Evolutionary conservation across 768 basidiomycete species (phyloP).

Genomic region (Boletus insuetus): DNA sequence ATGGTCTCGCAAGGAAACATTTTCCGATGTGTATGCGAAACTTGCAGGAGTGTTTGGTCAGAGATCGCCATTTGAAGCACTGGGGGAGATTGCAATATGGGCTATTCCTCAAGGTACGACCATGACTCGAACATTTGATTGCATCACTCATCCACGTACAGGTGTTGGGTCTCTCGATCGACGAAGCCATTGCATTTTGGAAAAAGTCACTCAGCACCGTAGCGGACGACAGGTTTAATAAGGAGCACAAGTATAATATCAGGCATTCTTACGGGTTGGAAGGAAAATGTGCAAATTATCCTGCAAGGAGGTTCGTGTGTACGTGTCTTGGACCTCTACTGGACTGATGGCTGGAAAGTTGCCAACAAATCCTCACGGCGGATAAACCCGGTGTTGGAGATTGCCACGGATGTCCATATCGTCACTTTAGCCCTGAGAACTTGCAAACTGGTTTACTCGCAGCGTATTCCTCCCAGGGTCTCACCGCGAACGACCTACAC

Average conservation of each 20-base stretch:
- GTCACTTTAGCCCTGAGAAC: constrained; percentile 83
- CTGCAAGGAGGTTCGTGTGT: constrained; percentile 73
- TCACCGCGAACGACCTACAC: constrained; percentile 65
- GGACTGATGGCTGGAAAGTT: constrained; percentile 46
- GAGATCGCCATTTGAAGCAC: constrained; percentile 88
- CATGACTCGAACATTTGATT: not conserved
- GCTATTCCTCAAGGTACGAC: constrained; percentile 85
- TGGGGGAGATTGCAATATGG: constrained; percentile 89
- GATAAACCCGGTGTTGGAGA: constrained; percentile 67
- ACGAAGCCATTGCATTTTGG: constrained; percentile 95
- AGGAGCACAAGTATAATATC: constrained; percentile 96
- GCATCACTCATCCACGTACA: constrained; percentile 30
- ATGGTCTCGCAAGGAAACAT: constrained; percentile 80
- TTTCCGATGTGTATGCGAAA: constrained; percentile 97
- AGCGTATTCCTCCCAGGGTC: constrained; percentile 60
- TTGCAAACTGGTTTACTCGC: constrained; percentile 73
- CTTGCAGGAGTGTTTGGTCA: constrained; percentile 73
- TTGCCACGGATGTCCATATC: constrained; percentile 89
- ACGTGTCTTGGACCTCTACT: not conserved
- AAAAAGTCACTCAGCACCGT: constrained; percentile 75
- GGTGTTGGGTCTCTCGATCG: constrained; percentile 91
- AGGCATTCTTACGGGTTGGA: constrained; percentile 93
- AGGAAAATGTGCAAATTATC: constrained; percentile 91
- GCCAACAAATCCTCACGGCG: constrained; percentile 77
- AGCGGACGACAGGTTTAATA: constrained; percentile 95